These are phyloP conservation scores for Bipolaris cookei DNA, from an alignment of 2,329 filamentous ascomycete species.

Conservation along the genomic window DNA sequence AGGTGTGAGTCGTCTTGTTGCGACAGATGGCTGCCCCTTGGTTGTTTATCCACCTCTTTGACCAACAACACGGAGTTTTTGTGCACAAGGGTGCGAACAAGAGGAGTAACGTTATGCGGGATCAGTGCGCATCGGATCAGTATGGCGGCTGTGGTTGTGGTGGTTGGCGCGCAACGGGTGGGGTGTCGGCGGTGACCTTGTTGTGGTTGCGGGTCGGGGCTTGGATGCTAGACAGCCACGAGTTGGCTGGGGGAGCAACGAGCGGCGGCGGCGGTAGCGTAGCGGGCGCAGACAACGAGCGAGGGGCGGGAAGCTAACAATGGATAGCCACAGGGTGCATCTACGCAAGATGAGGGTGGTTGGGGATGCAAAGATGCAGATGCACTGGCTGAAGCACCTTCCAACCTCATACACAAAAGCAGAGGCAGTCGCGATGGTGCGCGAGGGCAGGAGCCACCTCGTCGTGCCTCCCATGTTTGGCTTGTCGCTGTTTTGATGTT, in stretches of 20 bases:
- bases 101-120: constrained; percentile 12
- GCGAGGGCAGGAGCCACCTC: constrained; percentile 22
- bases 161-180: constrained; percentile 23
- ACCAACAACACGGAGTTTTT: constrained; percentile 13
- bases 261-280: constrained; percentile 9
- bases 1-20: constrained; percentile 24
- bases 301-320: constrained; percentile 7
- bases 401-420: not conserved
- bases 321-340: constrained; percentile 11
- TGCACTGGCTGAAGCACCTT: not conserved
- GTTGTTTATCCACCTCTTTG: constrained; percentile 23
- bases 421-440: constrained; percentile 20
- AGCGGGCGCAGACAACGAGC: constrained; percentile 21
- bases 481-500: constrained; percentile 38
- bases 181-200: constrained; percentile 21
- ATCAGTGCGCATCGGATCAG: constrained; percentile 18
- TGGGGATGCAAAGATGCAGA: not conserved
- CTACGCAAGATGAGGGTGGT: constrained; percentile 10
- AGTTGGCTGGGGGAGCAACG: constrained; percentile 22
- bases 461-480: constrained; percentile 32
- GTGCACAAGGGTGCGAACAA: constrained; percentile 17
- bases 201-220: constrained; percentile 25
- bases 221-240: constrained; percentile 18
- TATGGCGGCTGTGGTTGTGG: constrained; percentile 7
- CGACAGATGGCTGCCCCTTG: constrained; percentile 15